Evolutionary conservation across 2,329 filamentous ascomycete genomes (phyloP).

Genomic region (Elsinoe necatrix): DNA sequence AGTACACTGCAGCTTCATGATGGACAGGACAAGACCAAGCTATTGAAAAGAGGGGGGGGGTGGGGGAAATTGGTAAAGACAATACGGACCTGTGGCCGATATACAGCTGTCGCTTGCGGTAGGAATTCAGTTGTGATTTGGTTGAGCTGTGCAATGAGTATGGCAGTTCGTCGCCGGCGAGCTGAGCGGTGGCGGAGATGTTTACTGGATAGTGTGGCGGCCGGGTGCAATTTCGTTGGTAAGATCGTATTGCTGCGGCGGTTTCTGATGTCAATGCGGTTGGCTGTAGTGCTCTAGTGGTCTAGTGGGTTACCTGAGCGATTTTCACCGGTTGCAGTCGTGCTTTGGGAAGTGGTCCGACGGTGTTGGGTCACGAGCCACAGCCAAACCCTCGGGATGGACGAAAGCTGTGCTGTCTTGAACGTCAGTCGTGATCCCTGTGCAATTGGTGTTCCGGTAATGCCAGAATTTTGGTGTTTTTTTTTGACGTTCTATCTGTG

Average conservation of each 20-base stretch:
- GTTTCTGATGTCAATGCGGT: constrained; percentile 2
- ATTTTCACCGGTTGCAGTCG: neutral
- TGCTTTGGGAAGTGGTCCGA: neutral
- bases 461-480: neutral
- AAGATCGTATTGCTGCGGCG: neutral
- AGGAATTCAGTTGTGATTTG: neutral
- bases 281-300: neutral
- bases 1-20: constrained; percentile 4
- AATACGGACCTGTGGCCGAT: constrained; percentile 7
- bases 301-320: neutral
- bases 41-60: neutral
- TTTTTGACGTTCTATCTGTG: no score
- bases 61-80: neutral
- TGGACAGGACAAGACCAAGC: neutral
- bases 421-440: neutral
- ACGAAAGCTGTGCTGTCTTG: neutral
- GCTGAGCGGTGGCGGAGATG: neutral
- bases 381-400: neutral
- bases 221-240: neutral
- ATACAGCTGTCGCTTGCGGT: neutral
- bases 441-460: neutral
- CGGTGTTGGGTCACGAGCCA: neutral
- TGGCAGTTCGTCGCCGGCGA: neutral
- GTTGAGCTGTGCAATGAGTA: neutral
- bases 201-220: neutral